Conservation (phyloP, 2,329 filamentous ascomycete genomes). For the Neonectria coccinea region DNA sequence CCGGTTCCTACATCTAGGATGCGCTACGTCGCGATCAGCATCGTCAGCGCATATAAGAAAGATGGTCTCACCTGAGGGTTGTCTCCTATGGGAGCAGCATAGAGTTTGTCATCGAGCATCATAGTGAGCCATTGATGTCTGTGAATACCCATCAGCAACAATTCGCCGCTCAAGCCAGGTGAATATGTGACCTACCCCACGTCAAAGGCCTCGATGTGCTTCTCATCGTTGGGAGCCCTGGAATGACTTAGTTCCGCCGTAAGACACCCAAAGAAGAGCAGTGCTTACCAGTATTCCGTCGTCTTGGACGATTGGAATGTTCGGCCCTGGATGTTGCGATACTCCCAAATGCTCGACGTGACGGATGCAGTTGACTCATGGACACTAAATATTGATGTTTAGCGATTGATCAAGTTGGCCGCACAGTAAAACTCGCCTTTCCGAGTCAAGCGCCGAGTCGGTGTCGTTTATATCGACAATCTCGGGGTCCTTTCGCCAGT, state of each 20-base stretch:
- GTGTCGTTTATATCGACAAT: conserved; percentile 9
- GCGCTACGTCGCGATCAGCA: not conserved
- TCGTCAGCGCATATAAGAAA: not conserved
- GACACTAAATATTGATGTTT: not conserved
- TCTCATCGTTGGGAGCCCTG: not conserved
- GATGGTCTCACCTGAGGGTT: not conserved
- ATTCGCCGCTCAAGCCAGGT: not conserved
- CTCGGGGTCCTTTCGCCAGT: not conserved
- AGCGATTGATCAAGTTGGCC: not conserved
- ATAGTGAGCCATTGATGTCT: not conserved
- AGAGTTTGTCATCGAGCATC: conserved; percentile 2
- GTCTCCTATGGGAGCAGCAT: not conserved
- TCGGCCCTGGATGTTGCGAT: conserved; percentile 5
- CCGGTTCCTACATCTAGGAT: conserved; percentile 20
- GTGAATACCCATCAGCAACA: not conserved
- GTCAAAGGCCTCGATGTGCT: conserved; percentile 13
- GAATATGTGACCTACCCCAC: not conserved
- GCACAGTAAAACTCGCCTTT: conserved; percentile 17
- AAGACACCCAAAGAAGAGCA: not conserved
- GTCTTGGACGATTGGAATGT: conserved; percentile 11
- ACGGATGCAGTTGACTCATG: conserved; percentile 14
- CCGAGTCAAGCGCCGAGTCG: conserved; percentile 9
- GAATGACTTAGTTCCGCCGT: not conserved
- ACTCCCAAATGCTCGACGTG: conserved; percentile 1
- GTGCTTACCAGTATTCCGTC: conserved; percentile 1